phyloP scores from a whole-genome alignment of 1,284 basidiomycete genomes.

The Spongiforma sp. region DNA sequence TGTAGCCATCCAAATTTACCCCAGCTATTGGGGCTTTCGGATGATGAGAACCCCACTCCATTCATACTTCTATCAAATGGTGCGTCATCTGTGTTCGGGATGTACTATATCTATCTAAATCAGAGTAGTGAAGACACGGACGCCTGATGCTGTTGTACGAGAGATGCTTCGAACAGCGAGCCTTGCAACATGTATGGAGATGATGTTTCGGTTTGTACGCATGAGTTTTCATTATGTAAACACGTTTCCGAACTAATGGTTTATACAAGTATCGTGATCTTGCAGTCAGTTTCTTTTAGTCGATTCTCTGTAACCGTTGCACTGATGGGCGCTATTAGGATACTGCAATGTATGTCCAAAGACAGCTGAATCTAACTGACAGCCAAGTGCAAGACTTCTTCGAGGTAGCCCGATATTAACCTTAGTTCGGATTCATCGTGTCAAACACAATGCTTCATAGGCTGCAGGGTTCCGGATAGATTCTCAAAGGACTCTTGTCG shows the following conservation, averaged over 20 bases:
- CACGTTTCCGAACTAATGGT: slow-evolving; percentile 3
- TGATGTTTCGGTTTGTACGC: slow-evolving; percentile 45
- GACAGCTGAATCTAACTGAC: slow-evolving; percentile 49
- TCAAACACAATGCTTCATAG: slow-evolving; percentile 29
- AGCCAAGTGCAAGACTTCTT: slow-evolving; percentile 55
- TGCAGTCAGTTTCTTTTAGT: slow-evolving; percentile 32
- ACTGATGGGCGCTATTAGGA: slow-evolving; percentile 39
- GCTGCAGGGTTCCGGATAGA: slow-evolving; percentile 50
- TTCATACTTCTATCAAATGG: slow-evolving; percentile 58
- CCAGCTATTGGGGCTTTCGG: slow-evolving; percentile 57
- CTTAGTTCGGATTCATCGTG: background rate
- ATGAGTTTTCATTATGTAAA: background rate
- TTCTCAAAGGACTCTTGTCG: slow-evolving; percentile 47
- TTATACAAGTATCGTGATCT: slow-evolving; percentile 49
- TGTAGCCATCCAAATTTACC: slow-evolving; percentile 58
- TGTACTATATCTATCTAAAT: slow-evolving; percentile 4
- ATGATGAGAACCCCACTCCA: slow-evolving; percentile 49
- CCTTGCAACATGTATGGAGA: slow-evolving; percentile 41
- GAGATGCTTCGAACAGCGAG: slow-evolving; percentile 37
- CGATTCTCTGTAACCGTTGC: background rate
- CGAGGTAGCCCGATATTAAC: slow-evolving; percentile 39
- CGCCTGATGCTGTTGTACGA: slow-evolving; percentile 37
- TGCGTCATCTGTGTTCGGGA: slow-evolving; percentile 17
- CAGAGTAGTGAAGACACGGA: slow-evolving; percentile 46
- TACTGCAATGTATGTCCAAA: slow-evolving; percentile 51